Evolutionary conservation across 2,329 filamentous ascomycete species (phyloP), one percentile per base, ranked within the genome.

Genomic region (Coniochaeta sp.): DNA sequence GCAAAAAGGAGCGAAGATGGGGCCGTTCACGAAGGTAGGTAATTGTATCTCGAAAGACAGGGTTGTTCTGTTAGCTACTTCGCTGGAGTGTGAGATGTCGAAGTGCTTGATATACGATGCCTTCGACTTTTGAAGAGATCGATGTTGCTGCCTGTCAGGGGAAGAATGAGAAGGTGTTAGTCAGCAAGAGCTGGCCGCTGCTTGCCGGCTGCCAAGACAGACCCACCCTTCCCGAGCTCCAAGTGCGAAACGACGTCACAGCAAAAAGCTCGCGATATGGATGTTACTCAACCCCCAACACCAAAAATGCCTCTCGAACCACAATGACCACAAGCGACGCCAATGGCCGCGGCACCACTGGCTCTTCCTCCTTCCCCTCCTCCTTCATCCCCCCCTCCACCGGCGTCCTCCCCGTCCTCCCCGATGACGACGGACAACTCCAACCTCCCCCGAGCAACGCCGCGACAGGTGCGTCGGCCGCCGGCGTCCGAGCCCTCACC

Each of bases 401-500:
- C 14, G 47, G 47, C 31, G 14, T 49, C 22, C 47, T 49, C 13
- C 47, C 47, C 16, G 47, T 35, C 30, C 28, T 49, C 2, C 30
- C 47, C 18, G 13, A 28, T 18, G 28, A 26, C 30, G 47, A 32
- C 18, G 18, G 47, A 49, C 31, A n/a, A n/a, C n/a, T n/a, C n/a
- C 16, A 35, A 26, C 27, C 56, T 3, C 58, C 60, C 12, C 28
- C 50, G 50, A 58, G 49, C 53, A 61, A 59, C 51, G 60, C 60
- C n/a, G 78, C 79, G 6, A 82, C 79, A 2, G 91, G 88, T 47
- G 87, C 89, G 14, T 91, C 89, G 20, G 91, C 91, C 4, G 91
- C 91, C 20, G 83, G 89, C 35, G 87, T 91, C 56, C 86, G 91
- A 46, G 91, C 91, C 26, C 68, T 96, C 56, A 91, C 86, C 60